Conservation (phyloP, 176 grass and related monocot genomes). For the Triticum monococcum region DNA sequence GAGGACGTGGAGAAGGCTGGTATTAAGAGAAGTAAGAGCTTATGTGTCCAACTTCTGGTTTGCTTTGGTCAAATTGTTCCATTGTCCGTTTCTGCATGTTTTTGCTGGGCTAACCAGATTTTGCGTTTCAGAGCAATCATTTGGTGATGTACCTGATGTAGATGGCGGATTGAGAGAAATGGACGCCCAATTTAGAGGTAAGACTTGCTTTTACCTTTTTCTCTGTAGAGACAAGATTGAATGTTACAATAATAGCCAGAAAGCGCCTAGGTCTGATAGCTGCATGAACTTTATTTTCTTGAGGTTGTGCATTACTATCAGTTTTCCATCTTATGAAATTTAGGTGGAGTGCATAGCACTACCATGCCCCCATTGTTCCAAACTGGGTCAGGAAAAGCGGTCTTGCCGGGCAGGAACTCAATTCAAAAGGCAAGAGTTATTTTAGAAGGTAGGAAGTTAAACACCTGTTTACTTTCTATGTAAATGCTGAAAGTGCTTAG, state of each 20-base stretch:
- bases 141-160: neutral
- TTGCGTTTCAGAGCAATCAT: slow-evolving; percentile 32
- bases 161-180: neutral
- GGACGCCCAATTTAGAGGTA: slow-evolving; percentile 22
- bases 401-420: slow-evolving; percentile 22
- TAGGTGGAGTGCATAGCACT: slow-evolving; percentile 13
- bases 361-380: slow-evolving; percentile 33
- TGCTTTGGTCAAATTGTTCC: neutral
- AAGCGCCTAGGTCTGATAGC: neutral
- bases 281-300: neutral
- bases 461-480: neutral
- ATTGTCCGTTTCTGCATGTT: neutral
- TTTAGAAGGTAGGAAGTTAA: slow-evolving; percentile 45
- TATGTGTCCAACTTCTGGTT: neutral
- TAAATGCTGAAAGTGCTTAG: neutral
- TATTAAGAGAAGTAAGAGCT: slow-evolving; percentile 28
- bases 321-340: slow-evolving; percentile 11
- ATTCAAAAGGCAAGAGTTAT: slow-evolving; percentile 35
- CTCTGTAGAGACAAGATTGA: neutral
- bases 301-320: neutral
- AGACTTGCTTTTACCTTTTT: slow-evolving; percentile 18
- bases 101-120: neutral
- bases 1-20: slow-evolving; percentile 1
- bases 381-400: slow-evolving; percentile 42
- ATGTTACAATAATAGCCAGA: neutral